Base-by-base conservation (phyloP, 305 asterid species). In the Andrographis paniculata region DNA sequence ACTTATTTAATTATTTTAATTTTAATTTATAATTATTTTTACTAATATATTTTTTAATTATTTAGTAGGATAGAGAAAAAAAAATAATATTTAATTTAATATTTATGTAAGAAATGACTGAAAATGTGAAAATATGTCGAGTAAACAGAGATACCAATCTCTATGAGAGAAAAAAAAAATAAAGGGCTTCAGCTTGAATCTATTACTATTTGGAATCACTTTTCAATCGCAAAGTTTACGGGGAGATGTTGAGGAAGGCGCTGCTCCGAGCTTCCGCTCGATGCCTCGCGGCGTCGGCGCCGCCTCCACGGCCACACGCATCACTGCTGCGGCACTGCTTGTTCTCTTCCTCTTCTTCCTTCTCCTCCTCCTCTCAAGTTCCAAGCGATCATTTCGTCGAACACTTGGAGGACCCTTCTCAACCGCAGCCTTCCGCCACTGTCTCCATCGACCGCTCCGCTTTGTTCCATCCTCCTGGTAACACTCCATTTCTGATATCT, bases 361-460 rank as follows among this genome's bases (percentile, higher is more conserved):
- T 65, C 18, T 56, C 66, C 18, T 38, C 67, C 18, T 56, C 66
- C 13, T 42, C 77, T 42, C 66, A 64, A 53, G 31, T 39, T 61
- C 36, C 83, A 6, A 14, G 45, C 57, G 51, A 63, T 65, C 66
- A 64, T 69, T 71, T 51, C 48, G 77, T 77, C 81, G 82, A 85
- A 67, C 91, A 78, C 31, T 42, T 56, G 77, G 83, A 75, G 61
- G 81, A 66, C 68, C 14, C 64, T 0, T 40, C 46, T 17, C 48
- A 33, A 27, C 42, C 67, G 36, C 38, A 77, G 13, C 67, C 76
- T 7, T 59, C 81, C 48, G 53, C 83, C 58, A 53, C 96, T 46
- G 70, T 87, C 56, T 78, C 96, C 65, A 21, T 87, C 62, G 96
- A 83, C 59, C 95, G 96, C 53, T 80, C 96, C 31, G 68, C 78